phyloP scores from a whole-genome alignment of 1,139 yeast species.

The Suhomyces choctaworum region DNA sequence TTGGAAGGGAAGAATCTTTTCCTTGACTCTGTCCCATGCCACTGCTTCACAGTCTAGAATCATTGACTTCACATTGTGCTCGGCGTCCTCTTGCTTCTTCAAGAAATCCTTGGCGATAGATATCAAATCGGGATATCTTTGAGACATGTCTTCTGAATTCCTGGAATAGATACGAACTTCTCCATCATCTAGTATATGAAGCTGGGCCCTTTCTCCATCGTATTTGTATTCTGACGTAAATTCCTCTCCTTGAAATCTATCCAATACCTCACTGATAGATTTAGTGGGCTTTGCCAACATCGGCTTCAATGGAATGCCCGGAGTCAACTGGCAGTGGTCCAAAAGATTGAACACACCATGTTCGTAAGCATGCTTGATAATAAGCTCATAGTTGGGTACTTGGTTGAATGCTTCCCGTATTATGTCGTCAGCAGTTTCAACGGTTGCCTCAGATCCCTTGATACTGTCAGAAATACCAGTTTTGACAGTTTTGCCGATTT shows the following conservation, averaged over 20 bases:
- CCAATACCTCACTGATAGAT: constrained; percentile 84
- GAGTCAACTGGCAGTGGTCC: constrained; percentile 72
- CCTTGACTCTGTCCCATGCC: constrained; percentile 85
- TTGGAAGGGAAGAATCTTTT: constrained; percentile 89
- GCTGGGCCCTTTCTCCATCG: constrained; percentile 97
- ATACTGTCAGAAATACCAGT: constrained; percentile 2
- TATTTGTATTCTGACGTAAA: constrained; percentile 96
- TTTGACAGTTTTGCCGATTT: constrained; percentile 1
- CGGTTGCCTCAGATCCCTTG: constrained; percentile 31
- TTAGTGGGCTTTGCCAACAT: constrained; percentile 99
- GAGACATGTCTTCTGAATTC: constrained; percentile 96
- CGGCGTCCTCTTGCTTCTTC: constrained; percentile 28
- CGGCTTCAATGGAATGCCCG: constrained; percentile 95
- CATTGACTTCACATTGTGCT: constrained; percentile 39
- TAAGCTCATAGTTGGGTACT: constrained; percentile 84
- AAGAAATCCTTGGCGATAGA: constrained; percentile 65
- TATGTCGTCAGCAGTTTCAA: constrained; percentile 68
- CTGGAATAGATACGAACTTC: constrained; percentile 79
- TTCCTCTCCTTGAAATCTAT: constrained; percentile 78
- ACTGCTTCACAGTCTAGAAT: constrained; percentile 97
- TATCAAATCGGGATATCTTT: constrained; percentile 87
- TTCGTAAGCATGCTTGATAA: constrained; percentile 65
- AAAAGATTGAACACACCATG: constrained; percentile 66
- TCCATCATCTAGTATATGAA: constrained; percentile 73
- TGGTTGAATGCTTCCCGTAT: constrained; percentile 86